These are phyloP conservation scores for Scopulariopsis brevicaulis DNA, from an alignment of 2,329 filamentous ascomycete genomes.

Conservation along the genomic window DNA sequence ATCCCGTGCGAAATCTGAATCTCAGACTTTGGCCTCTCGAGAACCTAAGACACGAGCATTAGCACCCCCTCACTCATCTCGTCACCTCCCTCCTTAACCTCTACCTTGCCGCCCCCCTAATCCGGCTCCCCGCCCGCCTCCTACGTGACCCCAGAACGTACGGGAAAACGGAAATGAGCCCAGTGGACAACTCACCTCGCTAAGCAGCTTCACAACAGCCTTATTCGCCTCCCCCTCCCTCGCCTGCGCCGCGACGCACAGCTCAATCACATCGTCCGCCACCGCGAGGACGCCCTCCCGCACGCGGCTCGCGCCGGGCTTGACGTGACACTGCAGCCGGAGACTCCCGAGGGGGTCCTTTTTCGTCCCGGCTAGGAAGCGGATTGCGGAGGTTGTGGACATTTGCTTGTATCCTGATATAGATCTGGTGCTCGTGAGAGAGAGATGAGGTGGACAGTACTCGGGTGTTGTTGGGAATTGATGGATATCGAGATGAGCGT, in stretches of 20 bases:
- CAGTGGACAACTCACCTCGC: constrained; percentile 30
- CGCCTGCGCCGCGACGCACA: constrained; percentile 55
- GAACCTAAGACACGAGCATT: constrained; percentile 16
- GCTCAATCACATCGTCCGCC: constrained; percentile 43
- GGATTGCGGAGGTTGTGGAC: constrained; percentile 3
- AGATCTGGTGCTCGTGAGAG: background rate
- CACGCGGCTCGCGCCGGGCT: constrained; percentile 49
- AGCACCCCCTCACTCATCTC: background rate
- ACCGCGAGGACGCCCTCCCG: constrained; percentile 50
- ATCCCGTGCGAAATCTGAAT: constrained; percentile 50
- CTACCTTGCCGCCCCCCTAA: background rate
- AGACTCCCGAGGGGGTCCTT: constrained; percentile 31
- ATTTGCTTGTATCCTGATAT: background rate
- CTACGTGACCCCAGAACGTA: too few species aligned
- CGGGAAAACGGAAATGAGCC: too few species aligned
- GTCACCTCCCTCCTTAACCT: background rate
- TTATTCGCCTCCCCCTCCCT: constrained; percentile 59
- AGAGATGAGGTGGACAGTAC: background rate
- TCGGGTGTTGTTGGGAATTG: too few species aligned
- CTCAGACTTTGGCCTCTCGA: constrained; percentile 52
- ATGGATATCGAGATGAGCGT: too few species aligned
- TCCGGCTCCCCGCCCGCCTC: background rate
- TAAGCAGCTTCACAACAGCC: constrained; percentile 51
- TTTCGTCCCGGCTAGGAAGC: constrained; percentile 34
- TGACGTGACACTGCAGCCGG: constrained; percentile 55